These are phyloP conservation scores for Chrysanthemum lavandulifolium DNA, from an alignment of 129 eudicot genomes.

Conservation along the genomic window DNA sequence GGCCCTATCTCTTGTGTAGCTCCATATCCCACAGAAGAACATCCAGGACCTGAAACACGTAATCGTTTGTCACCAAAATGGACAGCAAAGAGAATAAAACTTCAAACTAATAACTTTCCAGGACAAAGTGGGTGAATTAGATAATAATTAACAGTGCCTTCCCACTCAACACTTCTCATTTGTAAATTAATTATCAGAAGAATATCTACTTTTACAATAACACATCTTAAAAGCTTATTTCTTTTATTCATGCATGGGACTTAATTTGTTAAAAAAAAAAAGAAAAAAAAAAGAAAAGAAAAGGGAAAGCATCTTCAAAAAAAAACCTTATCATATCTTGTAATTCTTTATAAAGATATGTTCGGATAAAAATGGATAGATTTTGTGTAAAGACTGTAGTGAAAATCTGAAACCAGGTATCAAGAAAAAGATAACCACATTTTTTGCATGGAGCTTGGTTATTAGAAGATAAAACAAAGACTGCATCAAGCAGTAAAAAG, in stretches of 20 bases:
- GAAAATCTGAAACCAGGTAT: slow-evolving; percentile 29
- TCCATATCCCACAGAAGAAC: slow-evolving; percentile 99
- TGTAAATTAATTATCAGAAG: slow-evolving; percentile 19
- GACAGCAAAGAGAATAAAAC: slow-evolving; percentile 33
- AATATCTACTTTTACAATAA: slow-evolving; percentile 17
- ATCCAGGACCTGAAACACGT: slow-evolving; percentile 78
- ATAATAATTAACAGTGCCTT: slow-evolving; percentile 27
- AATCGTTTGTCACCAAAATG: slow-evolving; percentile 47
- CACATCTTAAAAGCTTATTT: slow-evolving; percentile 9
- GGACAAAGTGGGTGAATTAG: slow-evolving; percentile 20
- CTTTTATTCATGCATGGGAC: slow-evolving; percentile 29
- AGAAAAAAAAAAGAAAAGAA: no score
- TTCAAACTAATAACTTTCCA: slow-evolving; percentile 29
- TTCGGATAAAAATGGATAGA: slow-evolving; percentile 17
- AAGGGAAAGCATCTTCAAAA: slow-evolving; percentile 25
- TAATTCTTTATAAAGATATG: slow-evolving; percentile 23
- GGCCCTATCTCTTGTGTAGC: slow-evolving; percentile 99
- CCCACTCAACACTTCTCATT: slow-evolving; percentile 27
- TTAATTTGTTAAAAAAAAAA: slow-evolving; percentile 1
- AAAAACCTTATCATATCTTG: slow-evolving; percentile 25
- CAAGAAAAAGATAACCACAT: slow-evolving; percentile 18
- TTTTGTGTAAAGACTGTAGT: slow-evolving; percentile 28
- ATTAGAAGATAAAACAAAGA: background rate
- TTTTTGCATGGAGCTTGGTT: background rate
- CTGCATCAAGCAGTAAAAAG: background rate